phyloP scores from a whole-genome alignment of 73 alveolate genomes.

The Symbiodinium natans region DNA sequence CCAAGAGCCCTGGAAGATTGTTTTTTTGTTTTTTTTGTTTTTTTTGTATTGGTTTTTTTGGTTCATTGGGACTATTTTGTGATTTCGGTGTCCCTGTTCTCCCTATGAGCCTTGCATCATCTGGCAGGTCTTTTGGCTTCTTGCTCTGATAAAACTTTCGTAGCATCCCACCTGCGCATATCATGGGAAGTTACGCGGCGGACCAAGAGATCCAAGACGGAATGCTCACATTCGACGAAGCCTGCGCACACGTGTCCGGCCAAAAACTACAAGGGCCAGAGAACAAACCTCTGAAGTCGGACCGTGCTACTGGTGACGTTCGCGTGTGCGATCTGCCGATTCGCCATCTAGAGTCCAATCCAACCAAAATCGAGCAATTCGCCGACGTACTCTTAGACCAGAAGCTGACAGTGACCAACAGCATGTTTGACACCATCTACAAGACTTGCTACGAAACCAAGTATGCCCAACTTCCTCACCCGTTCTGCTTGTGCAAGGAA shows the following conservation, averaged over 20 bases:
- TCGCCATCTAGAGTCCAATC: not conserved
- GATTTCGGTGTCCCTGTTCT: no score
- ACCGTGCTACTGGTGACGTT: not conserved
- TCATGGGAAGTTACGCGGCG: not conserved
- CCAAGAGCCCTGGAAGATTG: no score
- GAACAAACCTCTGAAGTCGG: conserved; percentile 38
- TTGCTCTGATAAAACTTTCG: not conserved
- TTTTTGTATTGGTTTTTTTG: no score
- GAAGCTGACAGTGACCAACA: not conserved
- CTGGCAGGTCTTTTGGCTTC: no score
- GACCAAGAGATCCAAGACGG: conserved; percentile 20
- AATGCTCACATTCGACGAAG: conserved; percentile 13
- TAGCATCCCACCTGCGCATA: no score
- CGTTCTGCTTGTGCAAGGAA: not conserved
- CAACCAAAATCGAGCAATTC: conserved; percentile 28
- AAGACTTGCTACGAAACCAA: not conserved
- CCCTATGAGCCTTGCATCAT: no score
- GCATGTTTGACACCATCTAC: not conserved
- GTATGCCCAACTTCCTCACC: not conserved
- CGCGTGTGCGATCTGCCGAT: conserved; percentile 13
- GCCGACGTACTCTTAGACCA: not conserved
- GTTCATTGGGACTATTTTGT: no score
- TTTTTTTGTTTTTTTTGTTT: no score
- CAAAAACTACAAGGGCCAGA: conserved; percentile 40
- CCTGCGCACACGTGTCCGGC: conserved; percentile 21